phyloP scores from a whole-genome alignment of 2,329 filamentous ascomycete genomes.

The Diaporthe sp. region DNA sequence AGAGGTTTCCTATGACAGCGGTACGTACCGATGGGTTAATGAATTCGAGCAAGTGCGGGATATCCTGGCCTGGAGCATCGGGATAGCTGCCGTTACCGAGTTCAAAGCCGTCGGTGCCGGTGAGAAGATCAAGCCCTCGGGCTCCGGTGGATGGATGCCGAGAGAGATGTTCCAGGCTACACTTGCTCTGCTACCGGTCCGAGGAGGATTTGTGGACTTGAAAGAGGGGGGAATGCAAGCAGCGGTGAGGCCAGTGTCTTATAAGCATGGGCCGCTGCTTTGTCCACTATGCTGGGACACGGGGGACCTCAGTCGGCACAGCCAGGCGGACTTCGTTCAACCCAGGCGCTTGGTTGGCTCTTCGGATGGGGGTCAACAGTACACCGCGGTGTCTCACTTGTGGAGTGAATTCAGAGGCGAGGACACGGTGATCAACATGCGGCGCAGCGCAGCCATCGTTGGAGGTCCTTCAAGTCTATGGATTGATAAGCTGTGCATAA shows the following conservation, averaged over 20 bases:
- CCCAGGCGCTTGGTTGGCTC: slow-evolving; percentile 5
- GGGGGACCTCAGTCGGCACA: not conserved
- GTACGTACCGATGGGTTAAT: not conserved
- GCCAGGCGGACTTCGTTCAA: not conserved
- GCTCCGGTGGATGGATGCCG: not conserved
- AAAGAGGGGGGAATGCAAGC: not conserved
- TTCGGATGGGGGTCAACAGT: not conserved
- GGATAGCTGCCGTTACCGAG: not conserved
- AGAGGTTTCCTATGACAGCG: not conserved
- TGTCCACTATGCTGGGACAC: slow-evolving; percentile 9
- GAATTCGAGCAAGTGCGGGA: slow-evolving; percentile 1
- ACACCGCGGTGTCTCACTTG: not conserved
- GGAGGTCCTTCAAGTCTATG: not conserved
- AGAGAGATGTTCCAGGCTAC: not conserved
- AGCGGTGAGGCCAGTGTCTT: not conserved
- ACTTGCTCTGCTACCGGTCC: not conserved
- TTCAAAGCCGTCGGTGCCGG: not conserved
- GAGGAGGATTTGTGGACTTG: not conserved
- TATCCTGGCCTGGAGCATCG: slow-evolving; percentile 5
- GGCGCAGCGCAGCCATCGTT: not conserved
- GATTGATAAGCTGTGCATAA: slow-evolving; percentile 12
- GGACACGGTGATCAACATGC: not conserved
- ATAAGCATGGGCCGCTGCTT: not conserved
- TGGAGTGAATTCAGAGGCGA: not conserved
- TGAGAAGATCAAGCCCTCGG: not conserved